phyloP scores from a whole-genome alignment of 2,329 filamentous ascomycete genomes.

The Hymenoscyphus linearis region DNA sequence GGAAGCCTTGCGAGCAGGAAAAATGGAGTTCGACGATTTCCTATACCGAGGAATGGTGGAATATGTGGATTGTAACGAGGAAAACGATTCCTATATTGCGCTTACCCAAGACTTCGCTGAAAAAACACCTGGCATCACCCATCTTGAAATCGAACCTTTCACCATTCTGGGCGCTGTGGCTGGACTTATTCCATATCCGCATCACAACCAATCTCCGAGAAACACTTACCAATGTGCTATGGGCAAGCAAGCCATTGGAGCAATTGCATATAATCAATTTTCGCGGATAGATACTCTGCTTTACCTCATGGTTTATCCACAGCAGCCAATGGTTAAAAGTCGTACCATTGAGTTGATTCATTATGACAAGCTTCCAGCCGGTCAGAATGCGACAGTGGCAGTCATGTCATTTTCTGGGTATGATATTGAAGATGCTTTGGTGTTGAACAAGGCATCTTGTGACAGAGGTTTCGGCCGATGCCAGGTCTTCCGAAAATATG shows the following conservation, averaged over 20 bases:
- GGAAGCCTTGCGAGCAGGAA: constrained; percentile 74
- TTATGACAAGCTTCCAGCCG: constrained; percentile 94
- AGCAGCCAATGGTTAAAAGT: constrained; percentile 95
- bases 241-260: constrained; percentile 99
- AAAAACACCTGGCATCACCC: constrained; percentile 64
- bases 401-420: constrained; percentile 99
- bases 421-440: constrained; percentile 97
- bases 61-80: constrained; percentile 96
- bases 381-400: constrained; percentile 93
- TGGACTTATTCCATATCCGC: constrained; percentile 93
- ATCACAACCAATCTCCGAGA: constrained; percentile 97
- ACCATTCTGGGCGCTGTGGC: constrained; percentile 94
- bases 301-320: constrained; percentile 95
- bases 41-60: constrained; percentile 85
- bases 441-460: constrained; percentile 91
- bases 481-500: constrained; percentile 96
- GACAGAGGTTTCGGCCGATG: constrained; percentile 95
- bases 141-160: constrained; percentile 96
- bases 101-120: constrained; percentile 83
- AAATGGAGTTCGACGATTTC: constrained; percentile 90
- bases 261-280: constrained; percentile 97
- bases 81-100: constrained; percentile 92
- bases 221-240: constrained; percentile 99
- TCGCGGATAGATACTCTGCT: constrained; percentile 93
- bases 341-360: constrained; percentile 95